phyloP scores from a whole-genome alignment of 208 protist genomes.

The Leishmania martiniquensis region DNA sequence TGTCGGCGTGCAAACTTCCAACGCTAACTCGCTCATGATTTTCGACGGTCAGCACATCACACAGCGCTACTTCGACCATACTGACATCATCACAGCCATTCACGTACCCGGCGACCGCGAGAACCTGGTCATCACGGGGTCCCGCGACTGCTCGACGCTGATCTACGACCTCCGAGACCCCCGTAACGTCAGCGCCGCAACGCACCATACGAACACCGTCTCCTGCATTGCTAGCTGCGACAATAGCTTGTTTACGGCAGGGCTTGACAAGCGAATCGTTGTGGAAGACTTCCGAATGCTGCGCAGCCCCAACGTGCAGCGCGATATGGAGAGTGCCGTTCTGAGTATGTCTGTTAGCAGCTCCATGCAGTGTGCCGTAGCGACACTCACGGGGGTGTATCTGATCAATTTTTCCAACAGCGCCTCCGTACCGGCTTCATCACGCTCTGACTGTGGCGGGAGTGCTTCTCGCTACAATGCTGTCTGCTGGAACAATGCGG shows the following conservation, averaged over 20 bases:
- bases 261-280: conserved; percentile 78
- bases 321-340: conserved; percentile 84
- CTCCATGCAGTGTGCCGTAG: conserved; percentile 76
- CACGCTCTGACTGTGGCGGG: conserved; percentile 57
- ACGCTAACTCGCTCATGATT: conserved; percentile 51
- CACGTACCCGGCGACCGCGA: conserved; percentile 71
- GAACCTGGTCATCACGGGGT: conserved; percentile 78
- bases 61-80: conserved; percentile 81
- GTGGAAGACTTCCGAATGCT: conserved; percentile 84
- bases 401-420: conserved; percentile 72
- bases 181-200: conserved; percentile 42
- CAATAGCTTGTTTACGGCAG: conserved; percentile 82
- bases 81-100: conserved; percentile 85
- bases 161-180: conserved; percentile 75
- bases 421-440: conserved; percentile 44
- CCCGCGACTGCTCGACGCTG: conserved; percentile 79
- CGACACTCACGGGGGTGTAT: conserved; percentile 83
- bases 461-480: conserved; percentile 75
- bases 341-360: conserved; percentile 72
- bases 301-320: conserved; percentile 28
- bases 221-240: conserved; percentile 77
- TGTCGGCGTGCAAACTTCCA: conserved; percentile 52
- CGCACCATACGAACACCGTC: conserved; percentile 77
- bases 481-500: conserved; percentile 73
- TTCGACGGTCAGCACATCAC: conserved; percentile 70